Percentiles rank a stretch among this genome's conserved stretches.
phyloP scores from a whole-genome alignment of 805 yeast genomes.

The Starmerella kuoi region DNA sequence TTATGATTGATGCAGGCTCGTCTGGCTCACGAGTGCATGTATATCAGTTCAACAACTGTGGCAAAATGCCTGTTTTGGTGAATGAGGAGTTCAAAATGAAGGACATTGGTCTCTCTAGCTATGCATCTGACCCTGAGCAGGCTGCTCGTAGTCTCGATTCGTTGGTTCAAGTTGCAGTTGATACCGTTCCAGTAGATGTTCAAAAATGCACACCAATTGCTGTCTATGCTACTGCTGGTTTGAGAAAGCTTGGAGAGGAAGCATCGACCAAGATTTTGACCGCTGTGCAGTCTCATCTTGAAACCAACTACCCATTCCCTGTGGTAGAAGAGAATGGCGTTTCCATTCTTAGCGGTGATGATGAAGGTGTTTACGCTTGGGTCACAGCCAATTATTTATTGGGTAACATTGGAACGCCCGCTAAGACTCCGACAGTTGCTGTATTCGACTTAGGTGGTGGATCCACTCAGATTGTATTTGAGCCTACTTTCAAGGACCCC shows the following conservation, averaged over 20 bases:
- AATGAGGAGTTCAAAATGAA: conserved; percentile 77
- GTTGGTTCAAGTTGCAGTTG: conserved; percentile 61
- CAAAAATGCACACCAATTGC: conserved; percentile 85
- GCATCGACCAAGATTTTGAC: conserved; percentile 58
- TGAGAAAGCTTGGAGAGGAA: conserved; percentile 69
- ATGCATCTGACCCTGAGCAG: conserved; percentile 58
- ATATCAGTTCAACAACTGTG: conserved; percentile 80
- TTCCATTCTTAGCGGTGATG: conserved; percentile 88
- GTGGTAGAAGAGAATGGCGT: conserved; percentile 72
- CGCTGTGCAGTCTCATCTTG: conserved; percentile 66
- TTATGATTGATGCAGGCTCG: conserved; percentile 97
- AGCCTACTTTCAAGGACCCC: conserved; percentile 52
- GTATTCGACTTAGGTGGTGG: conserved; percentile 98
- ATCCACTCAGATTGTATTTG: conserved; percentile 95
- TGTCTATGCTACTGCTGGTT: conserved; percentile 96
- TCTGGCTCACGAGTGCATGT: conserved; percentile 94
- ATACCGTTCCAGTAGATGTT: conserved; percentile 58
- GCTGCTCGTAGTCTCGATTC: conserved; percentile 90
- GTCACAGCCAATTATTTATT: conserved; percentile 85
- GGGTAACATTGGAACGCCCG: conserved; percentile 81
- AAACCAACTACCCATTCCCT: conserved; percentile 77
- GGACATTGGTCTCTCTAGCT: conserved; percentile 79
- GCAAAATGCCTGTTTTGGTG: conserved; percentile 67
- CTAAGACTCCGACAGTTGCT: conserved; percentile 79
- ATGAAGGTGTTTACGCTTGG: conserved; percentile 99